Evolutionary conservation across 1,284 basidiomycete genomes (phyloP).

Genomic region (Heliocybe sulcata): DNA sequence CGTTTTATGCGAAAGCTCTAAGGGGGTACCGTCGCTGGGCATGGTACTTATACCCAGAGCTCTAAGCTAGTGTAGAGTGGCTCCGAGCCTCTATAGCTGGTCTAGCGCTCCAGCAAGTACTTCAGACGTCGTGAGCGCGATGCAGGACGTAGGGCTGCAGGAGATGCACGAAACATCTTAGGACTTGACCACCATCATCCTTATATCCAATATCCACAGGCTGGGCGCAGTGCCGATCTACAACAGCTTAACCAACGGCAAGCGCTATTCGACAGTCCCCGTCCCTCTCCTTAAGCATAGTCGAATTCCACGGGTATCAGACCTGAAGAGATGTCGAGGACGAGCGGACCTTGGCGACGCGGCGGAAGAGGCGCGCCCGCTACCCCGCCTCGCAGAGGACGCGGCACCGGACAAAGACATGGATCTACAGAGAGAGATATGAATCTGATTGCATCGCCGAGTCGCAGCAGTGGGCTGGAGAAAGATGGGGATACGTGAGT

Average conservation of each 20-base stretch:
- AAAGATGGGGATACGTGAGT: constrained; percentile 66
- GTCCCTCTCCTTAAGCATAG: background rate
- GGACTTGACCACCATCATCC: background rate
- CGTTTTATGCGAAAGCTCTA: background rate
- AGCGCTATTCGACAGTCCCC: background rate
- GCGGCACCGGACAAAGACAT: background rate
- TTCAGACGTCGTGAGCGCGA: no score
- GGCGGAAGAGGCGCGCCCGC: background rate
- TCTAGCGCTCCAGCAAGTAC: no score
- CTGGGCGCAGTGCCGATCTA: background rate
- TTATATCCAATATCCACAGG: background rate
- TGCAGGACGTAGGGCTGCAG: background rate
- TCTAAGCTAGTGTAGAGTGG: background rate
- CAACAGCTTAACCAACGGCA: background rate
- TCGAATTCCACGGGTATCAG: background rate
- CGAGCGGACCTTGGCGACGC: background rate
- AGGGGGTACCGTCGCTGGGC: background rate
- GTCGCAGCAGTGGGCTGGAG: constrained; percentile 64
- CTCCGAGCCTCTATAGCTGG: no score
- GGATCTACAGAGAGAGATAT: constrained; percentile 21
- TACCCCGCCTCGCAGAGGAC: background rate
- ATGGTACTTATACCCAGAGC: background rate
- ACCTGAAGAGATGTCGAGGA: background rate
- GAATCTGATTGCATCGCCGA: constrained; percentile 61
- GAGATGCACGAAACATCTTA: background rate